These are phyloP conservation scores for Endocarpon pusillum DNA, from an alignment of 495 filamentous ascomycete genomes.

Conservation along the genomic window DNA sequence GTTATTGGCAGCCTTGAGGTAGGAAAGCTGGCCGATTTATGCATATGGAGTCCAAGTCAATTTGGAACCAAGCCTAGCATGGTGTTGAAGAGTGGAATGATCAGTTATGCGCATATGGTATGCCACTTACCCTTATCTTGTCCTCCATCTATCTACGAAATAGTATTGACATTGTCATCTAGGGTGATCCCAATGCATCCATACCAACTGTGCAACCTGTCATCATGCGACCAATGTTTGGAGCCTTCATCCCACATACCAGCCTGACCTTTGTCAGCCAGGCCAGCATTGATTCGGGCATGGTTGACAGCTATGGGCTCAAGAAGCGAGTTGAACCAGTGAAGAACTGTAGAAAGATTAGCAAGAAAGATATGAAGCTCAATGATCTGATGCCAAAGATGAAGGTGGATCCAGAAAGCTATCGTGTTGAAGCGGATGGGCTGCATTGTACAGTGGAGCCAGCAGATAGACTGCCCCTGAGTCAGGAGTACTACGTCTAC, in stretches of 20 bases:
- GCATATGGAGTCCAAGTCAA: conserved; percentile 70
- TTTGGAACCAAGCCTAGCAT: conserved; percentile 79
- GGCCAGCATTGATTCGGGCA: conserved; percentile 45
- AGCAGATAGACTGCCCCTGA: conserved; percentile 52
- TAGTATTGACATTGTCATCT: conserved; percentile 2
- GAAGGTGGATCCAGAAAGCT: conserved; percentile 86
- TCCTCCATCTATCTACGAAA: conserved; percentile 1
- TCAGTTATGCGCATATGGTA: conserved; percentile 75
- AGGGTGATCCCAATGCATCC: conserved; percentile 88
- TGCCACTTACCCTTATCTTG: conserved; percentile 7
- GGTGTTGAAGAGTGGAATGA: conserved; percentile 85
- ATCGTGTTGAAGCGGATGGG: conserved; percentile 79
- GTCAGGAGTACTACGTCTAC: conserved; percentile 69
- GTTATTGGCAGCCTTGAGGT: conserved; percentile 75
- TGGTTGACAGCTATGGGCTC: conserved; percentile 52
- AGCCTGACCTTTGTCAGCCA: conserved; percentile 76
- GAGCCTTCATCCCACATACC: conserved; percentile 46
- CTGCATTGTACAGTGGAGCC: conserved; percentile 60
- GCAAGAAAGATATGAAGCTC: conserved; percentile 88
- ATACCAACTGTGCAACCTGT: conserved; percentile 85
- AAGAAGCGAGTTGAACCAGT: conserved; percentile 71
- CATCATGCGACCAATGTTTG: conserved; percentile 79
- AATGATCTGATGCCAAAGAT: conserved; percentile 82
- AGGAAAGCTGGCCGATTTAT: conserved; percentile 83
- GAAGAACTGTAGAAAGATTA: conserved; percentile 56